Evolutionary conservation across 192 early-diverging fungal genomes (phyloP), one percentile per base, ranked within the genome.

Genomic region (Podila verticillata): DNA sequence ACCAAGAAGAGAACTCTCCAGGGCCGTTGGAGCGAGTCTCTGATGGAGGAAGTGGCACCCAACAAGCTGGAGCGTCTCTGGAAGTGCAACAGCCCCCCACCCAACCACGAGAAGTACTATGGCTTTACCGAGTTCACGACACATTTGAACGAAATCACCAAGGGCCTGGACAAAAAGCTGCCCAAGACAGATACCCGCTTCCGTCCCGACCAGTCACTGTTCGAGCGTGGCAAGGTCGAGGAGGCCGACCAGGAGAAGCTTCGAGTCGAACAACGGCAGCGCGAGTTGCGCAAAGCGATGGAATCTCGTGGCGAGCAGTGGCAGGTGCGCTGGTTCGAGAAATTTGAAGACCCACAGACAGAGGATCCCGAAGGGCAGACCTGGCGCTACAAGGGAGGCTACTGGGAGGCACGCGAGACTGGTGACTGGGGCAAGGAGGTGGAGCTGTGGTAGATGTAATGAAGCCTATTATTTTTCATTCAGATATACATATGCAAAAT

Each of bases 171-270:
- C 32, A 80, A 65, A 3, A 65, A 86, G 32, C 72, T 98, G 57
- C 96, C 97, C 22, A 89, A 75, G 60, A 99, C 97, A 9, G 97
- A 99, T 82, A 97, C 97, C n/a, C 86, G 97, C 7, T 93, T 92
- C 80, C 89, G 97, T 12, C 91, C 96, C 24, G 97, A 99, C 83
- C 97, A 99, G 86, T 83, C 92, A 24, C 82, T 95, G 64, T 97
- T 95, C 82, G 97, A 98, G 83, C 81, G 92, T 74, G 97, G 97
- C 20, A 72, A 81, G 4, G 84, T 92, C 0, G 92, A 93, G 31
- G 91, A 91, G 54, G 96, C 97, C 7, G 96, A 99, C 82, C 65
- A 61, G 20, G 92, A 96, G 65, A 99, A 99, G 82, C 84, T 85
- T 60, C 83, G 93, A 54, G 87, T 99, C 24, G 97, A 99, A 70